Evolutionary conservation across 345 rosid genomes (phyloP).

Genomic region (Erysimum cheiranthoides): DNA sequence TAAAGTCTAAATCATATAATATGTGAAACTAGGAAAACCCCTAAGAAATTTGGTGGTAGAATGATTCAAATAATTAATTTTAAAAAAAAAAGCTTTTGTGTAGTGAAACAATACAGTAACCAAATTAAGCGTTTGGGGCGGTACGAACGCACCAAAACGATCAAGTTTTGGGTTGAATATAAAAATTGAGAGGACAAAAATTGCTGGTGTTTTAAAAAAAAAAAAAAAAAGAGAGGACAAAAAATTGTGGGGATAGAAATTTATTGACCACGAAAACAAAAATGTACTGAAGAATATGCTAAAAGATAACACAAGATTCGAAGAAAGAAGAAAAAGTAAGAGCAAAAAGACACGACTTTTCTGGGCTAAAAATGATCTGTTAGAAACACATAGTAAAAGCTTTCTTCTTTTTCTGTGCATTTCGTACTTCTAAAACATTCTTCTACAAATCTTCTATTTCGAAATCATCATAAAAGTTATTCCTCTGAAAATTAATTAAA

Average conservation of each 20-base stretch:
- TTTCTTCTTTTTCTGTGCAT: slow-evolving; percentile 31
- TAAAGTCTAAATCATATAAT: too few species aligned
- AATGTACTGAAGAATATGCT: slow-evolving; percentile 5
- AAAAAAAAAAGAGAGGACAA: slow-evolving; percentile 14
- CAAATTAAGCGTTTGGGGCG: background rate
- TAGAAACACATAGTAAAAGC: slow-evolving; percentile 8
- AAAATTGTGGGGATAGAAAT: slow-evolving; percentile 19
- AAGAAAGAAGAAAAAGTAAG: slow-evolving; percentile 14
- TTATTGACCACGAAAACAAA: slow-evolving; percentile 21
- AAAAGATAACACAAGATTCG: background rate
- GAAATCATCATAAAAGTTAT: background rate
- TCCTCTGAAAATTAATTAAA: slow-evolving; percentile 10
- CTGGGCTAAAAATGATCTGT: slow-evolving; percentile 37
- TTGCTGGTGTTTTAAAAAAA: too few species aligned
- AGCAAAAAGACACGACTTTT: slow-evolving; percentile 42
- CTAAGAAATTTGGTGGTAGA: too few species aligned
- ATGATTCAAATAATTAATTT: too few species aligned
- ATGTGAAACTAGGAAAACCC: too few species aligned
- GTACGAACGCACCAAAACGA: background rate
- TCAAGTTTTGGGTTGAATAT: background rate
- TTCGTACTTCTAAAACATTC: slow-evolving; percentile 41
- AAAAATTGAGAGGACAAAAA: slow-evolving; percentile 20
- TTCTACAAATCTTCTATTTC: slow-evolving; percentile 29
- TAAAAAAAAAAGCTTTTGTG: too few species aligned
- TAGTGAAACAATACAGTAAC: too few species aligned